phyloP scores from a whole-genome alignment of 345 rosid species.

The Moricandia arvensis region DNA sequence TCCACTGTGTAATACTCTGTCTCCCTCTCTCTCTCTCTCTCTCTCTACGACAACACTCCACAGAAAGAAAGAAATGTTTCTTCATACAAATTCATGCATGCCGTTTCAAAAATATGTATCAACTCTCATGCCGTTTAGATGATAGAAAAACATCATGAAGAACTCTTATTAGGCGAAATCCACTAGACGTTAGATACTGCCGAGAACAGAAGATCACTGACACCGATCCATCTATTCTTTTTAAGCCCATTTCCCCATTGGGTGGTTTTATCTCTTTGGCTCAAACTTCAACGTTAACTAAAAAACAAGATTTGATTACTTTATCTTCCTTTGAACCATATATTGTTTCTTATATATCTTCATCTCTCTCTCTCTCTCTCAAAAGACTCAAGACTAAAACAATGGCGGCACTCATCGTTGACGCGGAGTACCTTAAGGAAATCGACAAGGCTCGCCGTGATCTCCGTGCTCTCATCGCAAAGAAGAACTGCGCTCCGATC shows the following conservation, averaged over 20 bases:
- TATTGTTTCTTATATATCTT: background rate
- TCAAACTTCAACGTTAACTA: conserved; percentile 22
- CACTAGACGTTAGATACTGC: conserved; percentile 4
- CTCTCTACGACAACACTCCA: too few relatives aligned
- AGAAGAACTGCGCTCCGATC: conserved; percentile 83
- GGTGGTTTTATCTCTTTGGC: conserved; percentile 25
- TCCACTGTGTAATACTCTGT: too few relatives aligned
- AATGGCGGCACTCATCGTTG: conserved; percentile 69
- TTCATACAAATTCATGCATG: background rate
- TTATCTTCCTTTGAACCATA: background rate
- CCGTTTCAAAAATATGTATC: background rate
- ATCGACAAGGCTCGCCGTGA: conserved; percentile 82
- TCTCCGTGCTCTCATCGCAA: conserved; percentile 74
- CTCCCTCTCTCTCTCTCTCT: too few relatives aligned
- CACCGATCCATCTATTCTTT: conserved; percentile 19
- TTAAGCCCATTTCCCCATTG: conserved; percentile 19
- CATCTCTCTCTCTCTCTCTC: background rate
- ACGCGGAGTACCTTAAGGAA: conserved; percentile 72
- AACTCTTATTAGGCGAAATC: background rate
- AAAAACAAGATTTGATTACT: background rate
- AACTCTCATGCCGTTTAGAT: conserved; percentile 3
- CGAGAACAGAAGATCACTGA: conserved; percentile 18
- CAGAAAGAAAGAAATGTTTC: background rate
- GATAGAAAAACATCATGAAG: background rate
- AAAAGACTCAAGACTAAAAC: background rate